Percentiles rank a stretch among this genome's conserved stretches.
These are phyloP conservation scores for Geosmithia morbida DNA, from an alignment of 2,329 filamentous ascomycete species.

Conservation along the genomic window DNA sequence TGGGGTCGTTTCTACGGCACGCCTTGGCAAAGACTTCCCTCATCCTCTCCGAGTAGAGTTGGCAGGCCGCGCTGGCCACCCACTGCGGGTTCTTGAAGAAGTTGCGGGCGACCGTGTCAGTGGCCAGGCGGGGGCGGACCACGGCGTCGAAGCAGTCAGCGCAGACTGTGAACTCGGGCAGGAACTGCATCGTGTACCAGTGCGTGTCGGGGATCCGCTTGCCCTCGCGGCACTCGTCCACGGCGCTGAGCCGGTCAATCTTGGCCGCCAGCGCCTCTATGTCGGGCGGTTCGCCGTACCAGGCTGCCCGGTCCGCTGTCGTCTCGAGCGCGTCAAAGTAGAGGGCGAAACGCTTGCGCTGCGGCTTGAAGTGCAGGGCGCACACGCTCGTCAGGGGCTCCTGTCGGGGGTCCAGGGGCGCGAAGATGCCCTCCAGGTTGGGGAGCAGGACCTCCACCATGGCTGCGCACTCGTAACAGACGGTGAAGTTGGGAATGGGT, in stretches of 20 bases:
- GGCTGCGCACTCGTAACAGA: constrained; percentile 61
- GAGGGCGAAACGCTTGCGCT: constrained; percentile 37
- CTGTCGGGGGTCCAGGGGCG: constrained; percentile 29
- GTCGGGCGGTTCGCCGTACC: constrained; percentile 33
- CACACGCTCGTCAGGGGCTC: constrained; percentile 43
- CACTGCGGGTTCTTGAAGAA: constrained; percentile 49
- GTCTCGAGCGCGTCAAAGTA: constrained; percentile 49
- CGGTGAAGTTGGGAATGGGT: constrained; percentile 55
- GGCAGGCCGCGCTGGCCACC: constrained; percentile 46
- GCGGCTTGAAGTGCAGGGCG: constrained; percentile 46
- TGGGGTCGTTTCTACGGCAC: constrained; percentile 51
- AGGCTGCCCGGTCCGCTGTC: constrained; percentile 34
- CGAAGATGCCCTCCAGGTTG: constrained; percentile 51
- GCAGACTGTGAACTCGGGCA: constrained; percentile 73
- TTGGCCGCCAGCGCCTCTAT: constrained; percentile 48
- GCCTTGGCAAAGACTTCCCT: constrained; percentile 55
- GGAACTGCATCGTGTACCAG: constrained; percentile 66
- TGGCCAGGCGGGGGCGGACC: constrained; percentile 52
- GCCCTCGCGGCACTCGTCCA: constrained; percentile 52
- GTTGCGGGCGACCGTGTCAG: constrained; percentile 43
- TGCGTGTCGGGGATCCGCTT: constrained; percentile 42
- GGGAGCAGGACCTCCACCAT: constrained; percentile 63
- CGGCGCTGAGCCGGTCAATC: constrained; percentile 39
- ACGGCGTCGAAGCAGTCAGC: constrained; percentile 74
- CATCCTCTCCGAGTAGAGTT: constrained; percentile 73